Conservation (phyloP, 1,284 basidiomycete genomes). For the Volvariella surrecta region DNA sequence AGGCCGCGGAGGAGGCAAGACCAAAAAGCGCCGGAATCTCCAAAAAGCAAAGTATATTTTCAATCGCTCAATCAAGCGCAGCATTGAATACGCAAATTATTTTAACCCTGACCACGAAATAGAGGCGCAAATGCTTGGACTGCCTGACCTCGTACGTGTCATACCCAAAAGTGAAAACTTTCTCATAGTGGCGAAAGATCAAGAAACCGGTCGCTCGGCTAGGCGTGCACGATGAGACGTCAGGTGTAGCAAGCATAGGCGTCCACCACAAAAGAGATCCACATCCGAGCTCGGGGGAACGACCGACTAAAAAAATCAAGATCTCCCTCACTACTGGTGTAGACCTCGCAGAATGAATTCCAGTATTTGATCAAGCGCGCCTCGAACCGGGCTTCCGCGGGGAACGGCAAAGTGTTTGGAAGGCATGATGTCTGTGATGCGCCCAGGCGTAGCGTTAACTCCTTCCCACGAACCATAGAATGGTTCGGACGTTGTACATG, state of each 20-base stretch:
- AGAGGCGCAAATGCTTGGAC: slow-evolving; percentile 49
- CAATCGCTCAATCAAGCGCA: slow-evolving; percentile 34
- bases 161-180: neutral
- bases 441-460: too few species aligned
- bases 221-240: neutral
- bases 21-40: slow-evolving; percentile 40
- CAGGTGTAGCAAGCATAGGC: slow-evolving; percentile 11
- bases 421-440: too few species aligned
- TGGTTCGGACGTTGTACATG: too few species aligned
- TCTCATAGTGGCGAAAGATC: too few species aligned
- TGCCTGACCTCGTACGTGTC: slow-evolving; percentile 44
- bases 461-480: too few species aligned
- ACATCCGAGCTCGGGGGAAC: slow-evolving; percentile 14
- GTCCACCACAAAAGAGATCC: slow-evolving; percentile 14
- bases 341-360: slow-evolving; percentile 46
- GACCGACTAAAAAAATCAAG: slow-evolving; percentile 41
- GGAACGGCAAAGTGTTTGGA: too few species aligned
- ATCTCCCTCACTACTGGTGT: slow-evolving; percentile 45
- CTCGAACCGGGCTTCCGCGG: too few species aligned
- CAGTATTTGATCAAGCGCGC: too few species aligned
- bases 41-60: slow-evolving; percentile 54
- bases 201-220: neutral
- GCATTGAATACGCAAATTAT: slow-evolving; percentile 49
- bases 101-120: slow-evolving; percentile 53
- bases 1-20: slow-evolving; percentile 32